Evolutionary conservation across 2,329 filamentous ascomycete genomes (phyloP), one percentile per base, ranked within the genome.

Genomic region (Calonectria ilicicola): DNA sequence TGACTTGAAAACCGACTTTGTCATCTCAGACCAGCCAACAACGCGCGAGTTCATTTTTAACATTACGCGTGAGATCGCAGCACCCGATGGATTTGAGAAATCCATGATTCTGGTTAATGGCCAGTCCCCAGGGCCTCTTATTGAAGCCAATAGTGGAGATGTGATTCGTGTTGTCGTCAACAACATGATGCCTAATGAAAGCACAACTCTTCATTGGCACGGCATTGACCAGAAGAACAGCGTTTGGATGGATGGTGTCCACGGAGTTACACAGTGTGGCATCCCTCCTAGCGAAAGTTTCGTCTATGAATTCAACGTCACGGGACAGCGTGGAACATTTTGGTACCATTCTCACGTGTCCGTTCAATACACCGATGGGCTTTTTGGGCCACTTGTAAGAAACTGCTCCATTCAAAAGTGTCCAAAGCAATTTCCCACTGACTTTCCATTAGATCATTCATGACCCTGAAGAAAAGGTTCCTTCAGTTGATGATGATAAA

Each of bases 61-160:
- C 42, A 38, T 75, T 29, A 70, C 73, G 12, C 51, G 70, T 17
- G 60, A 46, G 14, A 26, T 56, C 5, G 29, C 26, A 15, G 56
- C 67, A 1, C 70, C 73, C 5, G 73, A 75, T 70, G 73, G 73
- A 6, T 42, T 75, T 38, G 44, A 67, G 82, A 84, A 74, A 86
- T 84, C 82, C 10, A 85, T 86, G n/a, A 87, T 94, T 74, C 85
- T 92, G 49, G 84, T 93, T 80, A 91, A 92, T 79, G 88, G 88
- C 8, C 86, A 89, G 63, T 90, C 88, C 70, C 92, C 92, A 0
- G 92, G 92, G 0, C 92, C 92, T 0, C 85, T 87, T 6, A 89
- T 94, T 44, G 85, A 87, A 62, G 90, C 87, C 9, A 85, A 90
- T 80, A 90, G 87, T 86, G 89, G 89, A 26, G 89, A 91, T 75